Base-by-base conservation (phyloP, 371 early-diverging fungal species). In the Conidiobolus incongruus region DNA sequence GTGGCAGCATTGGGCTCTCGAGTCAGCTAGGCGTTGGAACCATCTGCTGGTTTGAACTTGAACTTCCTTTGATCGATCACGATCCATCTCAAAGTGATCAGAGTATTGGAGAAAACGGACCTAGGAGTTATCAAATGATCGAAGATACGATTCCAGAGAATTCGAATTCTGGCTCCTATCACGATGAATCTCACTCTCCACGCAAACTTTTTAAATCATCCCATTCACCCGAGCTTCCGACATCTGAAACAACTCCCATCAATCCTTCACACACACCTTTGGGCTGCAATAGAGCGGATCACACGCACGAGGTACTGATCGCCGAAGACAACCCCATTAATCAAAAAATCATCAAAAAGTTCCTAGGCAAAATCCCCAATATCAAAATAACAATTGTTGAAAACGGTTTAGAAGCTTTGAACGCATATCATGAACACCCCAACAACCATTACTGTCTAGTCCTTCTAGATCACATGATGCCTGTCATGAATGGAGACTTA, bases 1-100 rank as follows among this genome's bases (percentile, higher is more conserved):
- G 68, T 30, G 75, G 75, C 16, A 38, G 51, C 8, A 56, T 60
- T 22, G 56, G 56, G 1, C 45, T 60, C 5, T 22, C 12, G 8
- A 54, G 52, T 17, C 44, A 40, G 13, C 41, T 49, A 3, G 56
- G 48, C 1, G 44, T 54, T 22, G 60, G 60, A 1, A 51, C 54
- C 13, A 60, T 47, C 1, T 60, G 56, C 37, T 60, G 56, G 55
- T 52, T 60, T 23, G 52, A 48, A 35, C 47, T 60, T 22, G 23
- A n/a, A 7, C 23, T 43, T 20, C 43, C 43, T 21, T n/a, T 22
- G 20, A 17, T 29, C n/a, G 34, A 43, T 7, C 16, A 31, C 8
- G 21, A 7, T 31, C 30, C 34, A 3, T 33, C 13, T 13, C 33
- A n/a, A n/a, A n/a, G n/a, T n/a, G n/a, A n/a, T n/a, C n/a, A n/a